These are phyloP conservation scores for Pistacia vera DNA, from an alignment of 345 rosid species.

Conservation along the genomic window DNA sequence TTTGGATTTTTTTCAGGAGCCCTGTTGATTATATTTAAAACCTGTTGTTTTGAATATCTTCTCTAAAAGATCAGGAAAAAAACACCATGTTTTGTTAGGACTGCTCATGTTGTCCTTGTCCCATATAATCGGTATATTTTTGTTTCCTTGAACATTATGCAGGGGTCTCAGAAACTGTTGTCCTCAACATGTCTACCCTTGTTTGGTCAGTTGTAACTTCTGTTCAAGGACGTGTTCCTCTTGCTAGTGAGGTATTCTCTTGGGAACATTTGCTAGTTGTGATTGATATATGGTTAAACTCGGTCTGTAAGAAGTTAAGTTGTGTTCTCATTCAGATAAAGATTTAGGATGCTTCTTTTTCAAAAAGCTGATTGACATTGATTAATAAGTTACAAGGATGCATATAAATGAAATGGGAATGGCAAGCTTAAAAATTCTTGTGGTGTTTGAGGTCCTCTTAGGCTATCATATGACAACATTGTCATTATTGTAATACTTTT, in stretches of 20 bases:
- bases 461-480: neutral
- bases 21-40: slow-evolving; percentile 1
- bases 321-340: neutral
- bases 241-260: slow-evolving; percentile 91
- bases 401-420: slow-evolving; percentile 5
- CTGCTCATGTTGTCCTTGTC: neutral
- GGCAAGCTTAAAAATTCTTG: neutral
- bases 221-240: slow-evolving; percentile 87
- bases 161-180: slow-evolving; percentile 93
- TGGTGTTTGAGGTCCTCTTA: no score
- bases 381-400: neutral
- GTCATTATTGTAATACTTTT: neutral
- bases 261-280: slow-evolving; percentile 1
- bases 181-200: slow-evolving; percentile 95
- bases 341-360: neutral
- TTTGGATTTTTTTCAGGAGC: neutral
- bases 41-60: slow-evolving; percentile 5
- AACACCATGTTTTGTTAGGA: neutral
- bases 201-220: slow-evolving; percentile 89
- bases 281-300: neutral
- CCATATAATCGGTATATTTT: slow-evolving; percentile 7
- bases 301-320: neutral
- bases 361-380: neutral
- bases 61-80: neutral
- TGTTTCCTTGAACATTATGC: slow-evolving; percentile 34